phyloP scores from a whole-genome alignment of 106 monocot species.

The Iris macrosiphon region DNA sequence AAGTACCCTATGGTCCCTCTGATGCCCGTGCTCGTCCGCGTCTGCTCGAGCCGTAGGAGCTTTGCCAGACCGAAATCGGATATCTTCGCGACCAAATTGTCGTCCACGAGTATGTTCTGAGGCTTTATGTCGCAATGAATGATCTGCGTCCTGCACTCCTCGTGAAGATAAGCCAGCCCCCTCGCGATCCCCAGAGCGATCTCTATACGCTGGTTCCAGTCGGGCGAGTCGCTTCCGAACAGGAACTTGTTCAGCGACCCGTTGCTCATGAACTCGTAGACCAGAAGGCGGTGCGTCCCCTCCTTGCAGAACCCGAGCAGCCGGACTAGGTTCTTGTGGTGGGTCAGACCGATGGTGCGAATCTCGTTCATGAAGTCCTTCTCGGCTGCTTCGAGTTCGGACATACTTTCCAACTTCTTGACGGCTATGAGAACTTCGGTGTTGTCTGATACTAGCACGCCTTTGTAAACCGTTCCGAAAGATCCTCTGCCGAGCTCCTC shows the following conservation, averaged over 20 bases:
- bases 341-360: constrained; percentile 17
- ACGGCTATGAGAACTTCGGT: constrained; percentile 9
- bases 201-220: constrained; percentile 16
- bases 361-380: constrained; percentile 30
- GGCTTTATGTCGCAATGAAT: constrained; percentile 36
- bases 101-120: constrained; percentile 24
- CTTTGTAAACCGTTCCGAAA: constrained; percentile 26
- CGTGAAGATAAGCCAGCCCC: constrained; percentile 28
- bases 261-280: constrained; percentile 40
- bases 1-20: constrained; percentile 35
- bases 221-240: constrained; percentile 6
- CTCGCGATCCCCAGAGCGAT: constrained; percentile 15
- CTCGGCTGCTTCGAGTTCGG: constrained; percentile 7
- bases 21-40: constrained; percentile 22
- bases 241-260: constrained; percentile 23
- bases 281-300: constrained; percentile 17
- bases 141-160: constrained; percentile 15
- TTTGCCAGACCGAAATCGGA: constrained; percentile 25
- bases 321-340: constrained; percentile 36
- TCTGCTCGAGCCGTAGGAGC: constrained; percentile 17
- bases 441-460: background rate
- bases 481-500: constrained; percentile 22
- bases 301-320: constrained; percentile 35
- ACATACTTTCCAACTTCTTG: constrained; percentile 22
- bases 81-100: constrained; percentile 9